phyloP scores from a whole-genome alignment of 805 yeast species.

The Wickerhamiella sergipiensis region DNA sequence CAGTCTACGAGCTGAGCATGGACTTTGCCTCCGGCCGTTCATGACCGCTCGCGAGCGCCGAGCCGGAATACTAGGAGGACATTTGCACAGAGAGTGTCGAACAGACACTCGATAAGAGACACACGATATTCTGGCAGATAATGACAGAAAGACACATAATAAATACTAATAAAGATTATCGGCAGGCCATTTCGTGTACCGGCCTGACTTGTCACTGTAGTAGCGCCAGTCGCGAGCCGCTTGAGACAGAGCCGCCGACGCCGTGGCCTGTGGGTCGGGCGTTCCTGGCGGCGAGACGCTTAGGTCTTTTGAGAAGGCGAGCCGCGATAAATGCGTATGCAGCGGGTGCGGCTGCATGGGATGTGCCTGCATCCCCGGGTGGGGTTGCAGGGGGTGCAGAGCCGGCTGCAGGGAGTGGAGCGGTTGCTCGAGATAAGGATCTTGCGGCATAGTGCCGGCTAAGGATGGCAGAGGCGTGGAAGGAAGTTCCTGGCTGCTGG shows the following conservation, averaged over 20 bases:
- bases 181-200: not conserved
- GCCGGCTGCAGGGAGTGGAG: too few relatives aligned
- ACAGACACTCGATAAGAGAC: too few relatives aligned
- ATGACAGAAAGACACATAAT: too few relatives aligned
- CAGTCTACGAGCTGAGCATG: constrained; percentile 50
- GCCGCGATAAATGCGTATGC: not conserved
- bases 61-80: too few relatives aligned
- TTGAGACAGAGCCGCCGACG: not conserved
- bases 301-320: not conserved
- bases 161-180: not conserved
- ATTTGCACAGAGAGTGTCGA: too few relatives aligned
- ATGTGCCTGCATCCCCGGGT: not conserved
- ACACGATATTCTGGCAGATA: too few relatives aligned
- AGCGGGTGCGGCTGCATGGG: not conserved
- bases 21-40: not conserved
- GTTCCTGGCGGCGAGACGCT: not conserved
- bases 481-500: not conserved
- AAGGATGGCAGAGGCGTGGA: too few relatives aligned
- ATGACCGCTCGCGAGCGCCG: too few relatives aligned
- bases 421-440: too few relatives aligned
- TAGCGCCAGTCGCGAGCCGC: not conserved
- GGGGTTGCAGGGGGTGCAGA: not conserved
- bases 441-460: too few relatives aligned
- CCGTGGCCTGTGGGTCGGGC: not conserved
- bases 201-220: not conserved